Base-by-base conservation (phyloP, 306 rosid species). In the Quercus wislizeni region DNA sequence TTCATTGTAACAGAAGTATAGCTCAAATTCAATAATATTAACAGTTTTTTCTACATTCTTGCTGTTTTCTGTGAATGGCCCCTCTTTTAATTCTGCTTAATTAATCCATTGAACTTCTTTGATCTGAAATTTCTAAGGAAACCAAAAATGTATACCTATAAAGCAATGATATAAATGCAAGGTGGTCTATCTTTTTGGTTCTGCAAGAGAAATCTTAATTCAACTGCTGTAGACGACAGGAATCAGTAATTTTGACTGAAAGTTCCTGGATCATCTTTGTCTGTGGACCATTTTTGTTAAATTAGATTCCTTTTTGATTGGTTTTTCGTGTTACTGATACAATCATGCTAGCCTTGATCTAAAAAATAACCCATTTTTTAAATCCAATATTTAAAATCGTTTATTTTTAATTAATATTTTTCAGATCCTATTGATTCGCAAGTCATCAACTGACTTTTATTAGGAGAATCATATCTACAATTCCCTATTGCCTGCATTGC, bases 1-100 rank as follows among this genome's bases (percentile, higher is more conserved):
- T 82, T 31, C 4, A 9, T 71, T 83, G 82, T 41, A 80, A 80
- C 52, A 51, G 7, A 21, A 20, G 27, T 52, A 58, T 19, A 58
- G 61, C 65, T 61, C 35, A 38, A n/a, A 63, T 20, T 7, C 51
- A 55, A 61, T 61, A 61, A 61, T 61, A 61, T 61, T 25, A 12
- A 61, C 17, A 59, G 14, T 25, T 23, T 7, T 59, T 59, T 59
- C 33, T 23, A 28, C 33, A 11, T 23, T 59, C 54, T 3, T 57
- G 63, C 7, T 20, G 63, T 20, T 57, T 20, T n/a, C 63, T 57
- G 12, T 57, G 63, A 20, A 57, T 57, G 27, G 10, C 1, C 63
- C 63, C 63, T 57, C 65, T 4, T 23, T 59, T 23, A 11, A 28
- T 23, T 4, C 65, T 23, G 15, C 12, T 13, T 27, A 21, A 59